Percentiles rank a stretch among this genome's conserved stretches.
Evolutionary conservation across 2,329 filamentous ascomycete genomes (phyloP).

Genomic region (Gliomastix tumulicola): DNA sequence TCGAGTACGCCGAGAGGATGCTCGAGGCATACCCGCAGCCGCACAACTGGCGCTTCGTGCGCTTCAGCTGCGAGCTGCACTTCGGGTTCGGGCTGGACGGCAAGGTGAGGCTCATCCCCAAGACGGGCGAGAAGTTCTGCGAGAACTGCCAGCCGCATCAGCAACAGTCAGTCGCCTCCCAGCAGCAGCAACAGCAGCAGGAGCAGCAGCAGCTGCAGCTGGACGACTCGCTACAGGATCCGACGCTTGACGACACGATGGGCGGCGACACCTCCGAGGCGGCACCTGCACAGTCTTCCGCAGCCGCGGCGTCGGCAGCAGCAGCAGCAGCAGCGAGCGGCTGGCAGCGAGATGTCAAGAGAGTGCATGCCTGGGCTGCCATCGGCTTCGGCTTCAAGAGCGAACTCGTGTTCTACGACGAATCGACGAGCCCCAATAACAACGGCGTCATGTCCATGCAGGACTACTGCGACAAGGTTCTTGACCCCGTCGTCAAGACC

Average conservation of each 20-base stretch:
- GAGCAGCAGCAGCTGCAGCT: too few species aligned
- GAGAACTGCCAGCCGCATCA: slow-evolving; percentile 14
- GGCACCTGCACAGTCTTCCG: too few species aligned
- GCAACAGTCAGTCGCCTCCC: too few species aligned
- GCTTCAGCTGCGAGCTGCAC: slow-evolving; percentile 28
- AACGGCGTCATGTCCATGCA: slow-evolving; percentile 22
- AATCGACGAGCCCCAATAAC: slow-evolving; percentile 22
- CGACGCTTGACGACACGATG: too few species aligned
- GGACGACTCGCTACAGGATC: too few species aligned
- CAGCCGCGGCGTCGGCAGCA: slow-evolving; percentile 1
- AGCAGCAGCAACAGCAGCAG: slow-evolving; percentile 1
- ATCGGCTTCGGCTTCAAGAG: slow-evolving; percentile 27
- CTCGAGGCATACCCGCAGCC: slow-evolving; percentile 20
- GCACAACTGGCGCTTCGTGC: slow-evolving; percentile 21
- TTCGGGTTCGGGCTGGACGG: slow-evolving; percentile 29
- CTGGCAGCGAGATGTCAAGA: slow-evolving; percentile 24
- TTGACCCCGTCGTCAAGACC: slow-evolving; percentile 22
- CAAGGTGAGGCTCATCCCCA: slow-evolving; percentile 22
- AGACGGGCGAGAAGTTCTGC: slow-evolving; percentile 24
- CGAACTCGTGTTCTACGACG: slow-evolving; percentile 27
- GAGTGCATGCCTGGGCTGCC: slow-evolving; percentile 25
- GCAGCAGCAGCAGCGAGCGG: slow-evolving; percentile 10
- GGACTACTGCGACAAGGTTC: slow-evolving; percentile 24
- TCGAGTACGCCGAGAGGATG: slow-evolving; percentile 23
- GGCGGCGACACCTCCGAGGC: too few species aligned